Conservation (phyloP, 306 rosid genomes). For the Fagus sylvatica region DNA sequence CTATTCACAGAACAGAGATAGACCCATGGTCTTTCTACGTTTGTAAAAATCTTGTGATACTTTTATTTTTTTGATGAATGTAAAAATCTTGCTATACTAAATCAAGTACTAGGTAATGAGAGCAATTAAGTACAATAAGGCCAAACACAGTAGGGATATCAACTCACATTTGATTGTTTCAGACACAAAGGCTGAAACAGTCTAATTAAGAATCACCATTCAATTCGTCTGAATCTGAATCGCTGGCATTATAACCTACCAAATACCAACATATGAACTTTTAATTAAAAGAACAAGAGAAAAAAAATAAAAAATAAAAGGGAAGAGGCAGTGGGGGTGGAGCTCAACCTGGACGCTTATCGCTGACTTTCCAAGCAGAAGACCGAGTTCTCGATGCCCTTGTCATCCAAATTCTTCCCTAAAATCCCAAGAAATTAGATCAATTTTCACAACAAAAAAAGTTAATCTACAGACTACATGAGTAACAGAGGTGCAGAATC, state of each 20-base stretch:
- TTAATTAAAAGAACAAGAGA: not conserved
- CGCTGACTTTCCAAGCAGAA: conserved; percentile 87
- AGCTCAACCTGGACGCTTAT: conserved; percentile 83
- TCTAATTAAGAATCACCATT: conserved; percentile 53
- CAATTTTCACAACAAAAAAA: conserved; percentile 16
- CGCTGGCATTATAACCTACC: conserved; percentile 87
- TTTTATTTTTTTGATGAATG: too few species aligned
- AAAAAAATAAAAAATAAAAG: not conserved
- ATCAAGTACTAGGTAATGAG: conserved; percentile 7
- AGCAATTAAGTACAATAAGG: conserved; percentile 17
- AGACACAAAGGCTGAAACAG: conserved; percentile 8
- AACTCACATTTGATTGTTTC: conserved; percentile 37
- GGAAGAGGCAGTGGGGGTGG: not conserved
- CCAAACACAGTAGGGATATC: conserved; percentile 20
- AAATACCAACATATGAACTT: conserved; percentile 16
- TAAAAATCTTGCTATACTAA: not conserved
- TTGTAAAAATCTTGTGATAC: not conserved
- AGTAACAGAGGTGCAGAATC: not conserved
- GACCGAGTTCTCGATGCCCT: conserved; percentile 83
- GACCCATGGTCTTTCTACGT: conserved; percentile 1
- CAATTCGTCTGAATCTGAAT: conserved; percentile 87
- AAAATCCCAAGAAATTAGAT: conserved; percentile 29
- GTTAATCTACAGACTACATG: not conserved
- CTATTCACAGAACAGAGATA: conserved; percentile 4
- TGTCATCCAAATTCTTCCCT: conserved; percentile 90